phyloP scores from a whole-genome alignment of 352 stramenopile species.

The Globisporangium emineosum region DNA sequence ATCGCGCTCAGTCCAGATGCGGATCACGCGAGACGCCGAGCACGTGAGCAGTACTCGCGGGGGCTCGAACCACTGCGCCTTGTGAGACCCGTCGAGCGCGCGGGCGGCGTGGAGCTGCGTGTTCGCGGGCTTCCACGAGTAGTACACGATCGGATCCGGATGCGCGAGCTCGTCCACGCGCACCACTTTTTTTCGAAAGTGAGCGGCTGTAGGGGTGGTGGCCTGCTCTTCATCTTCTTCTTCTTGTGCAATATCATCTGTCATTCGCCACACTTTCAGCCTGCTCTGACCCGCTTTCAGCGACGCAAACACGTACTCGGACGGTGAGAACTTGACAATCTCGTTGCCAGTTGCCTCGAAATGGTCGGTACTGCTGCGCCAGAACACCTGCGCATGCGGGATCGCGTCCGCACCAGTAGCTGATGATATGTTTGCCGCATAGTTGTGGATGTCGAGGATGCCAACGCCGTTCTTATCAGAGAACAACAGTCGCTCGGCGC shows the following conservation, averaged over 20 bases:
- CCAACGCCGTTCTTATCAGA: slow-evolving; percentile 41
- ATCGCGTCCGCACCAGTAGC: slow-evolving; percentile 5
- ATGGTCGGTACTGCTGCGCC: slow-evolving; percentile 13
- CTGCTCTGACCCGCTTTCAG: slow-evolving; percentile 27
- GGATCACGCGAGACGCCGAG: slow-evolving; percentile 41
- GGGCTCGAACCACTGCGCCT: slow-evolving; percentile 74
- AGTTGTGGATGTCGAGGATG: slow-evolving; percentile 47
- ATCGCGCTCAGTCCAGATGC: slow-evolving; percentile 60
- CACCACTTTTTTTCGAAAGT: slow-evolving; percentile 15
- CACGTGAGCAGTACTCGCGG: slow-evolving; percentile 75
- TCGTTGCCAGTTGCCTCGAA: slow-evolving; percentile 25
- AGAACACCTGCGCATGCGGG: slow-evolving; percentile 30
- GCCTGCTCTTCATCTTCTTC: not conserved
- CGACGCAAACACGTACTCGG: slow-evolving; percentile 60
- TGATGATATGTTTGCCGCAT: not conserved
- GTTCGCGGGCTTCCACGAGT: slow-evolving; percentile 76
- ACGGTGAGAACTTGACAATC: slow-evolving; percentile 77
- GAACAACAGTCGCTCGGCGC: slow-evolving; percentile 53
- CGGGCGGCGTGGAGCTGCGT: slow-evolving; percentile 47
- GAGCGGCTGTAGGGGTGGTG: not conserved
- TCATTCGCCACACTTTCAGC: slow-evolving; percentile 65
- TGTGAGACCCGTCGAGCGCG: slow-evolving; percentile 53
- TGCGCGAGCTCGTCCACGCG: slow-evolving; percentile 45
- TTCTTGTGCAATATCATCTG: not conserved
- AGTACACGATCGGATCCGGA: slow-evolving; percentile 66